These are phyloP conservation scores for Bothia castanella DNA, from an alignment of 1,284 basidiomycete genomes.

Conservation along the genomic window DNA sequence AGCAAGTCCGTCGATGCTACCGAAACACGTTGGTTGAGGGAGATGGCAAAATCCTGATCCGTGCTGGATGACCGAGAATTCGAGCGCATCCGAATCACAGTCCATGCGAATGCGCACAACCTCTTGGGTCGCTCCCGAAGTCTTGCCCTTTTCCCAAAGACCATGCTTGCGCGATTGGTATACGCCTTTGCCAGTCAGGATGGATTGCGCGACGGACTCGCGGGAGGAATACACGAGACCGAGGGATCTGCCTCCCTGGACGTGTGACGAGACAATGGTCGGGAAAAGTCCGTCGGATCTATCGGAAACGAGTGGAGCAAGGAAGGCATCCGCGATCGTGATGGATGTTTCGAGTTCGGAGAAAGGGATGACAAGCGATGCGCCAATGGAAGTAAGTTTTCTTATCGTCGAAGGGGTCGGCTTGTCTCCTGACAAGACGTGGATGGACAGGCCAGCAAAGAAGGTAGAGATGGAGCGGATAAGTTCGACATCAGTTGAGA, in stretches of 20 bases:
- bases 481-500: constrained; percentile 62
- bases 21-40: constrained; percentile 84
- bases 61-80: constrained; percentile 90
- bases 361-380: constrained; percentile 71
- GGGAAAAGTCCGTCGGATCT: constrained; percentile 91
- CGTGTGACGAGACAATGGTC: constrained; percentile 80
- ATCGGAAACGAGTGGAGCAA: constrained; percentile 81
- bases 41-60: constrained; percentile 95
- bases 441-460: constrained; percentile 60
- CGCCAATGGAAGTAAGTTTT: constrained; percentile 55
- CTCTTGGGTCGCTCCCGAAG: constrained; percentile 90
- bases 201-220: constrained; percentile 84
- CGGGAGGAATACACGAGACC: constrained; percentile 97
- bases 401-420: constrained; percentile 55
- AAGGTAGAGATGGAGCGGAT: constrained; percentile 72
- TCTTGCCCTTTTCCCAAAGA: constrained; percentile 96
- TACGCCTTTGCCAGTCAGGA: constrained; percentile 85
- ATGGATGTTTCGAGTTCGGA: constrained; percentile 63
- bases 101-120: constrained; percentile 82
- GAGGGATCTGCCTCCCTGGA: constrained; percentile 72
- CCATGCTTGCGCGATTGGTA: constrained; percentile 97
- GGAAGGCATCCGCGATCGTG: constrained; percentile 82
- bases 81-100: constrained; percentile 91
- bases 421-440: constrained; percentile 55
- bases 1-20: constrained; percentile 69